A percentile compares a stretch with the other conserved stretches of the same genome.
These are phyloP conservation scores for Aspergillus spinulosporus DNA, from an alignment of 2,329 filamentous ascomycete species.

Conservation along the genomic window DNA sequence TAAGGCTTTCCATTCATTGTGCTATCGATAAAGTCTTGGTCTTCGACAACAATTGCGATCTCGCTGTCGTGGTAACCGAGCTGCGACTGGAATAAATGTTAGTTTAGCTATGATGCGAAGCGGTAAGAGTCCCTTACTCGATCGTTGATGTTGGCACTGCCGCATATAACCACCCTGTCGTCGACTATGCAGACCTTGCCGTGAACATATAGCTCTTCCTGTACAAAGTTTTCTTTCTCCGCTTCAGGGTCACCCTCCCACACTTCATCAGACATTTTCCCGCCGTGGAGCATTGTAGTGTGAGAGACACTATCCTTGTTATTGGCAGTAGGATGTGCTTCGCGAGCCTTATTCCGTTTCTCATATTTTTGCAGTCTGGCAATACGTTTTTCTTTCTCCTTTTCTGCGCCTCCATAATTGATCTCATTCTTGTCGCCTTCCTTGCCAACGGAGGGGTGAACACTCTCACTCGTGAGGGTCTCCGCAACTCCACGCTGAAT, in stretches of 20 bases:
- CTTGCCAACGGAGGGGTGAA: constrained; percentile 53
- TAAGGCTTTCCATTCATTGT: constrained; percentile 72
- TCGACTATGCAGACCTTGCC: constrained; percentile 82
- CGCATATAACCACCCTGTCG: constrained; percentile 78
- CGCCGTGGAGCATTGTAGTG: constrained; percentile 74
- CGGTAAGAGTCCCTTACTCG: constrained; percentile 41
- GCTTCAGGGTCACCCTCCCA: constrained; percentile 75
- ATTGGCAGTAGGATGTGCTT: constrained; percentile 24
- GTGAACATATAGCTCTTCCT: constrained; percentile 95
- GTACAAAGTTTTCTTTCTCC: constrained; percentile 85
- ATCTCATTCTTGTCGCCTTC: constrained; percentile 50
- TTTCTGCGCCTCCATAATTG: constrained; percentile 35
- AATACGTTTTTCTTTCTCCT: constrained; percentile 47
- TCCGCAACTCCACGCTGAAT: constrained; percentile 86
- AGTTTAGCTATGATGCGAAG: constrained; percentile 2
- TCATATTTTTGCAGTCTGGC: constrained; percentile 36
- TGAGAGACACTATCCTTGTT: constrained; percentile 65
- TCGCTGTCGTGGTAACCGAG: constrained; percentile 83
- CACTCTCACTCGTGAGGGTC: constrained; percentile 76
- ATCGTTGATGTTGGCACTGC: constrained; percentile 70
- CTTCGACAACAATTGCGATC: constrained; percentile 85
- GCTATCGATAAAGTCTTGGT: constrained; percentile 68
- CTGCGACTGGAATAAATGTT: constrained; percentile 57
- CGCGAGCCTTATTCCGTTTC: constrained; percentile 22
- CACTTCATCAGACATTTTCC: constrained; percentile 64